Evolutionary conservation across 2,329 filamentous ascomycete species (phyloP).

Genomic region (Xylaria sp.): DNA sequence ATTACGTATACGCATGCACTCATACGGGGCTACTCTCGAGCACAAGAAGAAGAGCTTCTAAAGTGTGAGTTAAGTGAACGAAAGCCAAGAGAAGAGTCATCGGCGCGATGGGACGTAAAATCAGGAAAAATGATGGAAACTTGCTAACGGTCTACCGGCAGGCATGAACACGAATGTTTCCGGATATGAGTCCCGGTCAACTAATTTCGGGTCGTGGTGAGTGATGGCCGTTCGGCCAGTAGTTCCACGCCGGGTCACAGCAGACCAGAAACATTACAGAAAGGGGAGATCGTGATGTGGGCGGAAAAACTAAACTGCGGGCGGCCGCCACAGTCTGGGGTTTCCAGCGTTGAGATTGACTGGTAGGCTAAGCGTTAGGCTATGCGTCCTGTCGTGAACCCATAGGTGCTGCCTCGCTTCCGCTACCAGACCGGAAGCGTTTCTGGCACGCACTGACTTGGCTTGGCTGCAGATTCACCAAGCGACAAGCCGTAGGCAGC

Average conservation of each 20-base stretch:
- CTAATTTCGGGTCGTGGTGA: conserved; percentile 10
- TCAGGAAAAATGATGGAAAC: not conserved
- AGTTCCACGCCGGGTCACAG: conserved; percentile 20
- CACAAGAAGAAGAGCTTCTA: not conserved
- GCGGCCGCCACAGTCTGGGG: conserved; percentile 31
- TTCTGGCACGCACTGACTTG: conserved; percentile 22
- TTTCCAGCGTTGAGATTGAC: conserved; percentile 27
- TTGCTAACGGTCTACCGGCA: not conserved
- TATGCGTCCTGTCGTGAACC: conserved; percentile 36
- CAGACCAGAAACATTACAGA: conserved; percentile 1
- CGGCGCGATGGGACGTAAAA: conserved; percentile 7
- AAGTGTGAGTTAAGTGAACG: not conserved
- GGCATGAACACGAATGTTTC: not conserved
- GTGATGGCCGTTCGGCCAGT: not conserved
- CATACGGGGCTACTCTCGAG: not conserved
- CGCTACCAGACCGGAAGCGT: conserved; percentile 19
- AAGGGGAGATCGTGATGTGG: conserved; percentile 21
- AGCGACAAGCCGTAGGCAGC: conserved; percentile 13
- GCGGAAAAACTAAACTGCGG: conserved; percentile 10
- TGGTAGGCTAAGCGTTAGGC: conserved; percentile 17
- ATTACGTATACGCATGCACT: conserved; percentile 28
- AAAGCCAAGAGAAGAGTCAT: conserved; percentile 15
- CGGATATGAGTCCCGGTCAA: not conserved
- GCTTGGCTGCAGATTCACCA: conserved; percentile 19
- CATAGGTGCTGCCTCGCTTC: conserved; percentile 26